Conservation (phyloP, 129 eudicot species). For the Deinandra increscens region DNA sequence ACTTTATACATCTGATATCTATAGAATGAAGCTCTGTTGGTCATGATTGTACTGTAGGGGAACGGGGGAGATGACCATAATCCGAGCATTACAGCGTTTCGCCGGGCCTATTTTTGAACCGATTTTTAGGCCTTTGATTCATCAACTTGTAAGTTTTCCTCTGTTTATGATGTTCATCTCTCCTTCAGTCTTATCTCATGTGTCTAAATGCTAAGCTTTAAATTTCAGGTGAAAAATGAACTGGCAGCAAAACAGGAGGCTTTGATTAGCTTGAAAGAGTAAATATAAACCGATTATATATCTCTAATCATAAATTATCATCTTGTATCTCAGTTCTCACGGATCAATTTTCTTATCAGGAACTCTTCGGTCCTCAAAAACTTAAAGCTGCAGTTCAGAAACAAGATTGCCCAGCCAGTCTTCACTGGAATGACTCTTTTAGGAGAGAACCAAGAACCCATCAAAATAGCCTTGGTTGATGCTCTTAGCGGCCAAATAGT, state of each 20-base stretch:
- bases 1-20: background rate
- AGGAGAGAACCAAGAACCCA: slow-evolving; percentile 32
- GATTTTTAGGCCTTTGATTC: slow-evolving; percentile 19
- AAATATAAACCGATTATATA: slow-evolving; percentile 9
- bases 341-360: slow-evolving; percentile 29
- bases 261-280: slow-evolving; percentile 27
- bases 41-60: slow-evolving; percentile 14
- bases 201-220: too few species aligned
- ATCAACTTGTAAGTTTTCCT: slow-evolving; percentile 32
- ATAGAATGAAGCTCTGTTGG: too few species aligned
- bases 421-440: slow-evolving; percentile 48
- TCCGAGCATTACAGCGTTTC: slow-evolving; percentile 20
- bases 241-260: slow-evolving; percentile 22
- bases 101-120: slow-evolving; percentile 18
- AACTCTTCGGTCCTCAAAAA: slow-evolving; percentile 23
- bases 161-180: too few species aligned
- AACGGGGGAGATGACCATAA: slow-evolving; percentile 21
- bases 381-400: slow-evolving; percentile 38
- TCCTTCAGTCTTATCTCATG: too few species aligned
- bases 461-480: slow-evolving; percentile 49
- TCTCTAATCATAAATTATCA: background rate
- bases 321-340: slow-evolving; percentile 25
- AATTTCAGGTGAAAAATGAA: slow-evolving; percentile 32
- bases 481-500: slow-evolving; percentile 40
- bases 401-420: slow-evolving; percentile 33